Evolutionary conservation across 1,139 yeast species (phyloP), one percentile per base, ranked within the genome.

Genomic region (Saccharomycopsis phalli): DNA sequence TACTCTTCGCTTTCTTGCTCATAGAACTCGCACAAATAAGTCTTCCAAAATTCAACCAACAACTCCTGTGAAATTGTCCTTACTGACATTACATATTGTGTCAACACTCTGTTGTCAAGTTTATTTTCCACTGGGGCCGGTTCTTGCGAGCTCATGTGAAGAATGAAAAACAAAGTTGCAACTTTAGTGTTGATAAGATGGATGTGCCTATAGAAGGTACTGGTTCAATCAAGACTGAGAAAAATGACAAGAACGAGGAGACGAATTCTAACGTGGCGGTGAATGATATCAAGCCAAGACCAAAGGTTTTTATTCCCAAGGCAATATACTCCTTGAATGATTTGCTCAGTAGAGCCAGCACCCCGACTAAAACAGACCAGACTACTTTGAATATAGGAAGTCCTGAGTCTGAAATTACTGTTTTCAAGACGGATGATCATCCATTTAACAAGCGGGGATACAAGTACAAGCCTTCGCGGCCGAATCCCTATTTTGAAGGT

Each of bases 401-500:
- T 11, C 5, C 14, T 26, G 28, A 32, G 16, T 10, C 8, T 18
- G 22, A 37, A 18, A 37, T 16, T 20, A 11, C 5, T 10, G 70
- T 76, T 50, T 70, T 57, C 49, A 61, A 63, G 27, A 66, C 74
- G 13, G 94, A 83, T 31, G 96, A 87, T 45, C 74, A 76, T 40
- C 96, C 96, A 0, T 65, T 74, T 49, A 86, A 86, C 57, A 71
- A 77, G 50, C 63, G 94, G 41, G 93, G 95, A 1, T 91, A 80
- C 63, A 76, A 86, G 48, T 91, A 88, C 58, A 67, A 74, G 42
- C 77, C 88, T 26, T 84, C 95, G 56, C 70, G 77, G 7, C 88
- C 94, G 0, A 77, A 78, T 47, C 79, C 84, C 1, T 51, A 56
- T 2, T 69, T 86, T 48, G 60, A 64, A 2, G 70, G 81, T 17